Evolutionary conservation across 768 basidiomycete species (phyloP).

Genomic region (Rhizopogon rudus): DNA sequence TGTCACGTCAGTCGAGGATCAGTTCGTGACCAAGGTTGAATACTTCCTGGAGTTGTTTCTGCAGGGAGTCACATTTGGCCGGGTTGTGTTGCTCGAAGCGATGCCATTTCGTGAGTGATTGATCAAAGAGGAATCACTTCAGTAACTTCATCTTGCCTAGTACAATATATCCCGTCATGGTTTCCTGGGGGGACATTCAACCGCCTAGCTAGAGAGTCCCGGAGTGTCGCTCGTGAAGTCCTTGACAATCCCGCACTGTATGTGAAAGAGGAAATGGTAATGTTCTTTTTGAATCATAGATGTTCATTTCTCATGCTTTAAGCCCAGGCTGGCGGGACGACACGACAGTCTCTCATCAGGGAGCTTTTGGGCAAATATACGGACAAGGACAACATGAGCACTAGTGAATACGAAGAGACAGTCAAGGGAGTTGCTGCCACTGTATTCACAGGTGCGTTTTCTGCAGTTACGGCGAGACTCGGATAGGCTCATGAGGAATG

Average conservation of each 20-base stretch:
- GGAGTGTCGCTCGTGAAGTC: conserved; percentile 18
- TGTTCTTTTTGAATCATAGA: neutral
- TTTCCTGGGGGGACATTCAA: conserved; percentile 28
- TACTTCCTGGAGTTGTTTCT: conserved; percentile 8
- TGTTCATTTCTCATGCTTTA: neutral
- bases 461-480: neutral
- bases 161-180: conserved; percentile 27
- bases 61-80: conserved; percentile 14
- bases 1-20: conserved; percentile 17
- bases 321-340: conserved; percentile 15
- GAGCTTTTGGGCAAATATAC: conserved; percentile 6
- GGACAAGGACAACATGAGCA: neutral
- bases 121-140: neutral
- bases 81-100: conserved; percentile 12
- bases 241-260: conserved; percentile 15
- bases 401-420: conserved; percentile 3
- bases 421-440: conserved; percentile 20
- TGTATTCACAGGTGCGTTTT: conserved; percentile 17
- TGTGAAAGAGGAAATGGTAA: conserved; percentile 20
- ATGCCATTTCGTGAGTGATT: conserved; percentile 23
- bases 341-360: conserved; percentile 16
- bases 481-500: neutral
- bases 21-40: conserved; percentile 17
- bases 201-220: conserved; percentile 10
- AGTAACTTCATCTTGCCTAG: neutral